Conservation (phyloP, 1,139 yeast genomes). For the Kurtzmaniella quercitrusa region DNA sequence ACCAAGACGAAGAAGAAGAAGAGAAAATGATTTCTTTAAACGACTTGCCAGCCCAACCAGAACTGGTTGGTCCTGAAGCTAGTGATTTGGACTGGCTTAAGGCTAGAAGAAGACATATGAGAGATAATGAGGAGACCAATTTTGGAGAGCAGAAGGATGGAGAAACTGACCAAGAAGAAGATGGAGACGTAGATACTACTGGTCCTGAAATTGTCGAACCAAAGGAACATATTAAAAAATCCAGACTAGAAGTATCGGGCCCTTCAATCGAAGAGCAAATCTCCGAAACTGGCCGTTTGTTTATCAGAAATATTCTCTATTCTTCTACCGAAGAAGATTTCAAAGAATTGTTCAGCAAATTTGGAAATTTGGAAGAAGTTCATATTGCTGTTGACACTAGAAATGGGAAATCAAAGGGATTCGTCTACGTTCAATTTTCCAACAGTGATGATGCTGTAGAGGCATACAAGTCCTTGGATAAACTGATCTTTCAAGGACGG, state of each 20-base stretch:
- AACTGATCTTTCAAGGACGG: conserved; percentile 92
- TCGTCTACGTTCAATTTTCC: conserved; percentile 76
- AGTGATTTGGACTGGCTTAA: conserved; percentile 90
- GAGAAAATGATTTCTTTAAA: conserved; percentile 16
- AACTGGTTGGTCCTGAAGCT: conserved; percentile 49
- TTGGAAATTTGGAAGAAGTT: conserved; percentile 68
- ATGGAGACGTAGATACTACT: conserved; percentile 5
- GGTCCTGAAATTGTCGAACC: conserved; percentile 10
- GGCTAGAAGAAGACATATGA: conserved; percentile 70
- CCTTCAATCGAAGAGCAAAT: conserved; percentile 37
- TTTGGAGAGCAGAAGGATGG: neutral
- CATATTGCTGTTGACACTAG: conserved; percentile 90
- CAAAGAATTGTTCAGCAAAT: conserved; percentile 48
- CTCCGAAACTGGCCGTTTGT: conserved; percentile 71
- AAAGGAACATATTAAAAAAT: conserved; percentile 5
- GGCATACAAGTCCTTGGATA: conserved; percentile 74
- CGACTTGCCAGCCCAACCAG: conserved; percentile 13
- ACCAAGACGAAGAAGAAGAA: conserved; percentile 14
- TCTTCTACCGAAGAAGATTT: conserved; percentile 80
- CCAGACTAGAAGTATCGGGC: conserved; percentile 3
- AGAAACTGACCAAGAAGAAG: conserved; percentile 15
- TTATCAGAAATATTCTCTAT: conserved; percentile 81
- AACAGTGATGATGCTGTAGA: conserved; percentile 66
- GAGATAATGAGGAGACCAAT: conserved; percentile 35
- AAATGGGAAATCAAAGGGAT: conserved; percentile 89